A percentile compares a stretch with the other conserved stretches of the same genome.
These are phyloP conservation scores for Wickerhamomyces queroliae DNA, from an alignment of 805 yeast genomes.

Conservation along the genomic window DNA sequence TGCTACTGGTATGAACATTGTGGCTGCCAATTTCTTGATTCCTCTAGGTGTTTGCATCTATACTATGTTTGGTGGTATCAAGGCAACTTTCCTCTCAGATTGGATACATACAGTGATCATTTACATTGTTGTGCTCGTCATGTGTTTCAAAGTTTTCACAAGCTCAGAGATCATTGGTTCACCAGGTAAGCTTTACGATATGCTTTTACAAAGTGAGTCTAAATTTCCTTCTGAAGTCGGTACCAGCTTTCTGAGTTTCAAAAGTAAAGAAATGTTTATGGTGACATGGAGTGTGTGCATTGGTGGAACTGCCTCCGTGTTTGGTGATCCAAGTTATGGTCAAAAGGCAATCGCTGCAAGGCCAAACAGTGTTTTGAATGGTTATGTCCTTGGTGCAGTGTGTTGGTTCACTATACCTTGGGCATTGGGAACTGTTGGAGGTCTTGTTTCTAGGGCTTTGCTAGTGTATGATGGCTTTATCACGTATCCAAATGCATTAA, in stretches of 20 bases:
- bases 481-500: slow-evolving; percentile 37
- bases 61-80: slow-evolving; percentile 45
- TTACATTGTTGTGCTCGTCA: slow-evolving; percentile 30
- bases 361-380: slow-evolving; percentile 26
- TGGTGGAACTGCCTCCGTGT: slow-evolving; percentile 27
- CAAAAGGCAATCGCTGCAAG: slow-evolving; percentile 39
- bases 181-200: slow-evolving; percentile 37
- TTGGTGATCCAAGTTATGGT: slow-evolving; percentile 32
- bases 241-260: slow-evolving; percentile 26
- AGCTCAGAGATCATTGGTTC: slow-evolving; percentile 36
- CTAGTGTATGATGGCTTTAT: slow-evolving; percentile 25
- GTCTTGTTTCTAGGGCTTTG: slow-evolving; percentile 31
- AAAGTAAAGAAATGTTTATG: slow-evolving; percentile 24
- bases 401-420: slow-evolving; percentile 33
- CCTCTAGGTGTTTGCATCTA: slow-evolving; percentile 43
- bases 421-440: slow-evolving; percentile 29
- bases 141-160: slow-evolving; percentile 29
- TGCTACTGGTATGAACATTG: slow-evolving; percentile 37
- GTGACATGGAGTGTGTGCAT: slow-evolving; percentile 25
- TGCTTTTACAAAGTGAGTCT: slow-evolving; percentile 28
- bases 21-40: slow-evolving; percentile 38
- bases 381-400: slow-evolving; percentile 32
- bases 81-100: slow-evolving; percentile 46
- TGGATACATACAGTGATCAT: slow-evolving; percentile 45
- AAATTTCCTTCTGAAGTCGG: slow-evolving; percentile 26